Evolutionary conservation across 1,284 basidiomycete genomes (phyloP).

Genomic region (Taiwanofungus camphoratus): DNA sequence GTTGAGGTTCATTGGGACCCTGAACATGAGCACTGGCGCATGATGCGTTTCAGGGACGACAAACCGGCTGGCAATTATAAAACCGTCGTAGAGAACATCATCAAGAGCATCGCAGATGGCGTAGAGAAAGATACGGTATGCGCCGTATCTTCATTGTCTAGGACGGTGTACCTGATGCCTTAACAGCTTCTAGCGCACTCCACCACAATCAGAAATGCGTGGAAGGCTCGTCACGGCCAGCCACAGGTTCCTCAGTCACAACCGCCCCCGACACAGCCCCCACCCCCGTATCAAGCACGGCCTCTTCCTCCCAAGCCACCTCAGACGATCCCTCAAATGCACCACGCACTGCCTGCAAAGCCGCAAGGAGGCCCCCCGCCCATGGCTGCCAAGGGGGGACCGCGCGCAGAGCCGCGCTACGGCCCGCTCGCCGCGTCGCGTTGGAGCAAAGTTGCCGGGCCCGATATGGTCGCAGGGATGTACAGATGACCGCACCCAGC

Average conservation of each 20-base stretch:
- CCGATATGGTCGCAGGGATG: conserved; percentile 54
- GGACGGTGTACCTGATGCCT: no score
- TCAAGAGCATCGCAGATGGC: conserved; percentile 85
- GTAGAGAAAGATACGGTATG: conserved; percentile 81
- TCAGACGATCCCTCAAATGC: conserved; percentile 2
- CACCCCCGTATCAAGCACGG: conserved; percentile 9
- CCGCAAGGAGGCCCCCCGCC: conserved; percentile 7
- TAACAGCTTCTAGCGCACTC: conserved; percentile 60
- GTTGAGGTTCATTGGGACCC: conserved; percentile 93
- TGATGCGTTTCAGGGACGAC: conserved; percentile 90
- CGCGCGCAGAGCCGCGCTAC: conserved; percentile 45
- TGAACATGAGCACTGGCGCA: conserved; percentile 64
- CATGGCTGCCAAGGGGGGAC: conserved; percentile 5
- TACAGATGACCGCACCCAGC: conserved; percentile 48
- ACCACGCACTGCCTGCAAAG: conserved; percentile 16
- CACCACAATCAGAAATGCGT: conserved; percentile 54
- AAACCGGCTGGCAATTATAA: conserved; percentile 88
- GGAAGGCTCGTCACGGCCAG: conserved; percentile 57
- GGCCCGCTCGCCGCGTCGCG: conserved; percentile 56
- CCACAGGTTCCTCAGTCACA: conserved; percentile 18
- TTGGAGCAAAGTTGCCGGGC: conserved; percentile 72
- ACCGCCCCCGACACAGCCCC: conserved; percentile 3
- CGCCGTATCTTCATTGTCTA: no score
- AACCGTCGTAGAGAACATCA: conserved; percentile 77
- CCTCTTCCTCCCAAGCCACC: conserved; percentile 6